Evolutionary conservation across 805 yeast genomes (phyloP).

Genomic region (Saccharomycopsis selenospora): DNA sequence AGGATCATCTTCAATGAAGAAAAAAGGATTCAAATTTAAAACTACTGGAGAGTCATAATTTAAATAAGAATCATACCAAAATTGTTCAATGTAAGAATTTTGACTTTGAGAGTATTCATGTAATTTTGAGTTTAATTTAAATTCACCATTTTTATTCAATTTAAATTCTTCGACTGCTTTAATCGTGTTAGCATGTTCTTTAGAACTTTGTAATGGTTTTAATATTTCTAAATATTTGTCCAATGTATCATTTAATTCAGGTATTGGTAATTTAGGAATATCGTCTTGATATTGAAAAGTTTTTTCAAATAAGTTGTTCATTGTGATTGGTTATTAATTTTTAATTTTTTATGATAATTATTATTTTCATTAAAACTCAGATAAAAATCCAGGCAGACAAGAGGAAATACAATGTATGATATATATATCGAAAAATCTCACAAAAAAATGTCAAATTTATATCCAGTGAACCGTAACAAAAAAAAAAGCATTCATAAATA

Average conservation of each 20-base stretch:
- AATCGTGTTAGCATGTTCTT: constrained; percentile 56
- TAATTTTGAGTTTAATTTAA: constrained; percentile 56
- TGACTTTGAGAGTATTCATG: constrained; percentile 53
- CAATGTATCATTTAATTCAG: constrained; percentile 63
- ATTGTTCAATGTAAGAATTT: constrained; percentile 83
- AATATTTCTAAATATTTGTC: constrained; percentile 56
- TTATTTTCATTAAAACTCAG: too few relatives aligned
- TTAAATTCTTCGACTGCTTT: constrained; percentile 53
- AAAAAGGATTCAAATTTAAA: constrained; percentile 85
- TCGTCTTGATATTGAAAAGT: constrained; percentile 57
- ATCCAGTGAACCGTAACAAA: too few relatives aligned
- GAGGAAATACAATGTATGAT: too few relatives aligned
- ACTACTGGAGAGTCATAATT: constrained; percentile 87
- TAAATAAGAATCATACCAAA: constrained; percentile 88
- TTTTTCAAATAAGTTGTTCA: constrained; percentile 21
- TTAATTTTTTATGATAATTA: too few relatives aligned
- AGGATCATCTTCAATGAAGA: constrained; percentile 86
- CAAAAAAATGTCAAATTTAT: too few relatives aligned
- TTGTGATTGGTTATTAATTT: too few relatives aligned
- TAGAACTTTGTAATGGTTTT: constrained; percentile 73
- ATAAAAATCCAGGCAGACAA: too few relatives aligned
- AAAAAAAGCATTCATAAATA: too few relatives aligned
- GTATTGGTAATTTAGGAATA: constrained; percentile 70
- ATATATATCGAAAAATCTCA: too few relatives aligned
- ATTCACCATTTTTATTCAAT: constrained; percentile 42